phyloP scores from a whole-genome alignment of 2,329 filamentous ascomycete genomes.

The Aspergillus pseudotamarii region DNA sequence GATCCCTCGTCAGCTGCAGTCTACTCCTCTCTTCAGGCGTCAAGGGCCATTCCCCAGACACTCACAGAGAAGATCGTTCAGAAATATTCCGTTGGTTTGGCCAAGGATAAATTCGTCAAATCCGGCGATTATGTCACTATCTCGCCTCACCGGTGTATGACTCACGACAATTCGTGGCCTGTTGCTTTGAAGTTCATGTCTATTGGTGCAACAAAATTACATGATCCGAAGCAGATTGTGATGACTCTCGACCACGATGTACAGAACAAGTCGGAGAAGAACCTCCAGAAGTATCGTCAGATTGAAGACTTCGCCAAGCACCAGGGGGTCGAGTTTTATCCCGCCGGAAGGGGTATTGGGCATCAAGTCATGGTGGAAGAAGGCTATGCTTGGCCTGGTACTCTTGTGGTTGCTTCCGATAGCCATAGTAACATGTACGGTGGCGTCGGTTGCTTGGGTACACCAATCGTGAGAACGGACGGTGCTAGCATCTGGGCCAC shows the following conservation, averaged over 20 bases:
- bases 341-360: constrained; percentile 78
- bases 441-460: constrained; percentile 74
- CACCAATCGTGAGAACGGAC: constrained; percentile 82
- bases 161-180: constrained; percentile 82
- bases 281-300: constrained; percentile 78
- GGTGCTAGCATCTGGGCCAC: constrained; percentile 86
- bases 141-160: constrained; percentile 74
- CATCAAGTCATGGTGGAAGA: constrained; percentile 80
- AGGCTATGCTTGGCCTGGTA: constrained; percentile 82
- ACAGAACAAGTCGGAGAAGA: constrained; percentile 76
- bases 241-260: constrained; percentile 88
- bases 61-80: constrained; percentile 94
- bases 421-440: constrained; percentile 82
- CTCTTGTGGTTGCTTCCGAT: constrained; percentile 73
- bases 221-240: constrained; percentile 73
- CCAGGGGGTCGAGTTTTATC: constrained; percentile 78
- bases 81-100: constrained; percentile 73
- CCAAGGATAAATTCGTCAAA: constrained; percentile 73
- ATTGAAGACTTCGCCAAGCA: constrained; percentile 80
- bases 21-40: constrained; percentile 71
- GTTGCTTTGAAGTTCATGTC: constrained; percentile 79
- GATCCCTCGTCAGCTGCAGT: constrained; percentile 68
- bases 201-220: constrained; percentile 74
- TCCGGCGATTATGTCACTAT: constrained; percentile 84
- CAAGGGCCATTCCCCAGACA: constrained; percentile 65